A percentile compares a stretch with the other conserved stretches of the same genome.
Evolutionary conservation across 805 yeast species (phyloP).

Genomic region (Sugiyamaella floridensis): DNA sequence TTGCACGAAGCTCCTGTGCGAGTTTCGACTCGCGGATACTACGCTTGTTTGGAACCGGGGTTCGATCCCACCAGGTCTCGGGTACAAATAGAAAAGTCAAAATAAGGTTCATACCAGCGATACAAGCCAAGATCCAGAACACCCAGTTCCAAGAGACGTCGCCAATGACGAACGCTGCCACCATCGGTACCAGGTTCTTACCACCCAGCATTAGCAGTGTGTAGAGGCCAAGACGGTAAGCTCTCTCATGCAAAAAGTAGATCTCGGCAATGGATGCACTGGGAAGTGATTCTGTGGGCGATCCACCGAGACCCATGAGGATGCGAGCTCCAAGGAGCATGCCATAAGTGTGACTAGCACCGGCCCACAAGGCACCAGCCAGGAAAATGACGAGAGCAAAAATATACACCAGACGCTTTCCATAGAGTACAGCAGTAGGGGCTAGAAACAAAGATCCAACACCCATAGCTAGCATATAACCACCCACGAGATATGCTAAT

Average conservation of each 20-base stretch:
- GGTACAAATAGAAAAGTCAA: constrained; percentile 51
- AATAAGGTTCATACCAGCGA: constrained; percentile 41
- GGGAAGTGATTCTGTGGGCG: constrained; percentile 56
- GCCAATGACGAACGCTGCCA: constrained; percentile 47
- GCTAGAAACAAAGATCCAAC: constrained; percentile 52
- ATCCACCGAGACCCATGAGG: constrained; percentile 51
- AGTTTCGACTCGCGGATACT: constrained; percentile 42
- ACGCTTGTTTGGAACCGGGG: constrained; percentile 43
- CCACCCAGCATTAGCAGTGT: constrained; percentile 56
- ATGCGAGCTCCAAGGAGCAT: constrained; percentile 52
- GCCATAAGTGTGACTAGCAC: constrained; percentile 41
- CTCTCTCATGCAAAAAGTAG: constrained; percentile 54
- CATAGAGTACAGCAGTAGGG: constrained; percentile 51
- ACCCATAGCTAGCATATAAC: constrained; percentile 51
- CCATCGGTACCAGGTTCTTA: constrained; percentile 51
- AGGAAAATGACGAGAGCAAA: constrained; percentile 43
- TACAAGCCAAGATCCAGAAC: constrained; percentile 51
- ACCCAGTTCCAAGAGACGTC: constrained; percentile 51
- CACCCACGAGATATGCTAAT: constrained; percentile 51
- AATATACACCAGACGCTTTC: constrained; percentile 51
- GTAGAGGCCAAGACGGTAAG: constrained; percentile 52
- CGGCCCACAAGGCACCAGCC: constrained; percentile 51
- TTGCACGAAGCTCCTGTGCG: constrained; percentile 38
- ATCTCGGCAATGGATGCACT: constrained; percentile 56
- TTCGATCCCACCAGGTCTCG: constrained; percentile 57